Evolutionary conservation across 176 grass and related monocot species (phyloP).

Genomic region (Triticum aestivum): IWGSC_CS_RefSeq_v2.1 NC_057802.1:330889206-330889705

Average conservation of each 20-base stretch:
- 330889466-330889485: conserved; percentile 76
- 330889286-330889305: conserved; percentile 64
- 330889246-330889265: conserved; percentile 7
- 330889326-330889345: conserved; percentile 73
- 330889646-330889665: background rate
- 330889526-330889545: conserved; percentile 89
- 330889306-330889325: conserved; percentile 85
- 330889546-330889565: conserved; percentile 27
- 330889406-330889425: background rate
- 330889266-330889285: conserved; percentile 12
- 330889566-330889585: conserved; percentile 56
- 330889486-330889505: conserved; percentile 71
- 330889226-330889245: background rate
- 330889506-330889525: conserved; percentile 97
- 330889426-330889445: conserved; percentile 9
- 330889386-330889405: background rate
- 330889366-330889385: conserved; percentile 57
- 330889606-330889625: conserved; percentile 17
- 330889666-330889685: conserved; percentile 31
- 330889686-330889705: conserved; percentile 22
- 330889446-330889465: background rate
- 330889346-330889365: conserved; percentile 83
- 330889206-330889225: conserved; percentile 78
- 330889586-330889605: conserved; percentile 84
- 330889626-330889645: conserved; percentile 14